Base-by-base conservation (phyloP, 2,329 filamentous ascomycete species). In the Pseudocercospora pini-densiflorae region DNA sequence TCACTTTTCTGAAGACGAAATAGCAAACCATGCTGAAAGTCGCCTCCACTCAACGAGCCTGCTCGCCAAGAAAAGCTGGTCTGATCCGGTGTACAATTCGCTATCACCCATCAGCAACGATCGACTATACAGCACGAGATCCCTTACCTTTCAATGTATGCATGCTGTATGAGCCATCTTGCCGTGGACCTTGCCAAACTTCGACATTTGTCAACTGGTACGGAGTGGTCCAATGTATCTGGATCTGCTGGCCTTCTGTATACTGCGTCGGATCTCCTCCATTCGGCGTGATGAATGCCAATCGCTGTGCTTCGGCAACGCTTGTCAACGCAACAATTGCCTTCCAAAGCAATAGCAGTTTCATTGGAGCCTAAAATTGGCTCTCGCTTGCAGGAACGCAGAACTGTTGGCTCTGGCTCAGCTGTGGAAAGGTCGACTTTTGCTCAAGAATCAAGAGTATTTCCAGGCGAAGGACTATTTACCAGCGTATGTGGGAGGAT, bases 1-100 rank as follows among this genome's bases (percentile, higher is more conserved):
- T 71, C 65, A 40, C 65, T 62, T 47, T 71, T 71, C 27, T 70
- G 67, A 31, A 71, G 61, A 23, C 65, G 65, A 23, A 71, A 69
- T 40, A 64, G 64, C n/a, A 68, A 64, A 8, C 61, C 23, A 5
- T 33, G 21, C 8, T 36, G 47, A 24, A 66, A 59, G 19, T 59
- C 31, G 36, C 49, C 29, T 16, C 54, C 33, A 21, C 36, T 40
- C 14, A 70, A 27, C 12, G 60, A 47, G 27, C 36, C 59, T n/a
- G 69, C 68, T 45, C 65, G 53, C 65, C 67, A 70, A 21, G 45
- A 53, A 8, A 70, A 29, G 7, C 53, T 60, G 31, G 59, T 70
- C 31, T 59, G 36, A 14, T 66, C 47, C 16, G 51, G 58, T 14
- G 61, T 61, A 10, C 49, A 55, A 33, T 65, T 68, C 12, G 66